Evolutionary conservation across 352 stramenopile genomes (phyloP), one percentile per base, ranked within the genome.

Genomic region (Pythium monospermum): DNA sequence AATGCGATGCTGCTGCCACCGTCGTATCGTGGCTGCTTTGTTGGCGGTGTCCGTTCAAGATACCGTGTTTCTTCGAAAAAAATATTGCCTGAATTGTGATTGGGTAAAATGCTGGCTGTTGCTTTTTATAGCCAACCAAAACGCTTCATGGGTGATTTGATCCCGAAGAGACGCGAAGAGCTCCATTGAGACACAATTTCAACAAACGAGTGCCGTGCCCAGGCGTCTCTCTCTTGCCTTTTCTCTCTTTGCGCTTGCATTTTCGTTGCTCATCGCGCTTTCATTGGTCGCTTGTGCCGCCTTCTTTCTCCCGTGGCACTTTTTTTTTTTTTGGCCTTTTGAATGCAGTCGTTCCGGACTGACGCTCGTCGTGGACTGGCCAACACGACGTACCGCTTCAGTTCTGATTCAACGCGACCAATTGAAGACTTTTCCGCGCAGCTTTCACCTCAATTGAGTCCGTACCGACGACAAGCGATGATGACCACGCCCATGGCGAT

Each of bases 401-500:
- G 30, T 35, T 35, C 30, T 13, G 30, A 35, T 13, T 13, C 30
- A 35, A 35, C 30, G 8, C 30, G 7, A n/a, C n/a, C n/a, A n/a
- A n/a, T n/a, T n/a, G n/a, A n/a, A n/a, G n/a, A n/a, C n/a, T n/a
- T n/a, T n/a, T n/a, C n/a, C n/a, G n/a, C n/a, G 19, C 60, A 55
- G 13, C 55, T 66, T n/a, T n/a, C n/a, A n/a, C n/a, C n/a, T n/a
- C n/a, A n/a, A n/a, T n/a, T n/a, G n/a, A n/a, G n/a, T n/a, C n/a
- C n/a, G n/a, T n/a, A n/a, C n/a, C n/a, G n/a, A n/a, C n/a, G n/a
- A 26, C 8, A 31, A 21, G 33, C 40, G 27, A 38, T 26, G 8
- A 54, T 58, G 44, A 44, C 32, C 5, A 57, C 62, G 28, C 33
- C 45, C 3, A 45, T 63, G 36, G 22, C 21, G 0, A 64, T 61